These are phyloP conservation scores for Funneliformis mosseae DNA, from an alignment of 192 early-diverging fungal genomes.

Conservation along the genomic window DNA sequence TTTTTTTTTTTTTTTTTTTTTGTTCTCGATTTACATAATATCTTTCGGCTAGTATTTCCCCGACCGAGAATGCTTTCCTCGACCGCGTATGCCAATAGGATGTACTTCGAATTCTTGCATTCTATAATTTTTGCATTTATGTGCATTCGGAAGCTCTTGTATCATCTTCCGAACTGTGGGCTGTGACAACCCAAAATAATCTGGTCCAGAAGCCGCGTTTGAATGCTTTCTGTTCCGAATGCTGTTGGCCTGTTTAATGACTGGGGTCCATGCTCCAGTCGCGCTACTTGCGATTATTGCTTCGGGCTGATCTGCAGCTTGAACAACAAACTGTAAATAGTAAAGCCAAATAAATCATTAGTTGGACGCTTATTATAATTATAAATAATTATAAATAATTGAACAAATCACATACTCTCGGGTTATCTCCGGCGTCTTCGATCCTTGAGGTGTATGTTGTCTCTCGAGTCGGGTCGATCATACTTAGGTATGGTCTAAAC, in stretches of 20 bases:
- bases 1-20: no score
- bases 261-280: slow-evolving; percentile 75
- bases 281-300: slow-evolving; percentile 61
- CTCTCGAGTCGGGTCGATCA: slow-evolving; percentile 56
- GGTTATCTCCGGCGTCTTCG: slow-evolving; percentile 67
- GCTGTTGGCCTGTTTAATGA: slow-evolving; percentile 71
- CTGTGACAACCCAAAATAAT: slow-evolving; percentile 84
- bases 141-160: slow-evolving; percentile 73
- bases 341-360: background rate
- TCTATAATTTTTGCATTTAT: slow-evolving; percentile 63
- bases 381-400: background rate
- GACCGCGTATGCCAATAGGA: background rate
- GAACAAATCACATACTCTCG: slow-evolving; percentile 40
- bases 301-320: slow-evolving; percentile 67
- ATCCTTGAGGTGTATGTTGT: slow-evolving; percentile 71
- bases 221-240: slow-evolving; percentile 65
- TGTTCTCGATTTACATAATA: background rate
- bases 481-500: slow-evolving; percentile 65
- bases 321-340: slow-evolving; percentile 59
- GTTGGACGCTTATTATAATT: background rate
- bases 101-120: slow-evolving; percentile 44
- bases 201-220: slow-evolving; percentile 77
- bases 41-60: background rate
- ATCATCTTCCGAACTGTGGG: slow-evolving; percentile 75
- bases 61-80: background rate